Evolutionary conservation across 305 asterid species (phyloP), one percentile per base, ranked within the genome.

Genomic region (Fraxinus albicans): DNA sequence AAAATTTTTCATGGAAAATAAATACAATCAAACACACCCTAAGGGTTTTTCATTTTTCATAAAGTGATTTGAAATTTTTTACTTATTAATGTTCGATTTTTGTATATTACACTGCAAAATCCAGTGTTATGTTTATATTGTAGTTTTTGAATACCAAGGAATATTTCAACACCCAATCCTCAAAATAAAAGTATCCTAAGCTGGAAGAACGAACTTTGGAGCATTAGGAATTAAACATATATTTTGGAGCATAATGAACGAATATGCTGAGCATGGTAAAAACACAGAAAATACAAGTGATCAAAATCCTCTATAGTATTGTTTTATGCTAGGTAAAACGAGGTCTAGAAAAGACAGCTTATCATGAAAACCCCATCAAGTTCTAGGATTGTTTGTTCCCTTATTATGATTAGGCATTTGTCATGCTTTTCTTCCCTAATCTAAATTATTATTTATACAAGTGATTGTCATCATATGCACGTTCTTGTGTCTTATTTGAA

Each of bases 391-490:
- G 60, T 50, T 50, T 12, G 19, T 50, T 50, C 17, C 60, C 60
- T 15, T 60, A 80, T 36, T 8, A 80, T 80, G 40, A 69, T 80
- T 79, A 40, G 12, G 12, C 3, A 69, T 25, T 36, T 42, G 77
- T 69, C 77, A 79, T 69, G 40, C 42, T 35, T 10, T 23, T 23
- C 33, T 21, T 23, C 5, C 17, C 50, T 58, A 67, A 73, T 67
- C 29, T 69, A 79, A 79, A 79, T 79, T 38, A 79, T 79, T 38
- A 79, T 42, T 42, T 53, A 13, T 17, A 50, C 42, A 29, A 77
- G 19, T 50, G 60, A 50, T 50, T 50, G 60, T 50, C 60, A 50
- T 50, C 60, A 50, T 50, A 50, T 50, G 21, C 60, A 50, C 17
- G 19, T 50, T 50, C 60, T 50, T 17, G 6, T 50, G 60, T 50